Conservation (phyloP, 257 asterid genomes). For the Anisodus tanguticus region DNA sequence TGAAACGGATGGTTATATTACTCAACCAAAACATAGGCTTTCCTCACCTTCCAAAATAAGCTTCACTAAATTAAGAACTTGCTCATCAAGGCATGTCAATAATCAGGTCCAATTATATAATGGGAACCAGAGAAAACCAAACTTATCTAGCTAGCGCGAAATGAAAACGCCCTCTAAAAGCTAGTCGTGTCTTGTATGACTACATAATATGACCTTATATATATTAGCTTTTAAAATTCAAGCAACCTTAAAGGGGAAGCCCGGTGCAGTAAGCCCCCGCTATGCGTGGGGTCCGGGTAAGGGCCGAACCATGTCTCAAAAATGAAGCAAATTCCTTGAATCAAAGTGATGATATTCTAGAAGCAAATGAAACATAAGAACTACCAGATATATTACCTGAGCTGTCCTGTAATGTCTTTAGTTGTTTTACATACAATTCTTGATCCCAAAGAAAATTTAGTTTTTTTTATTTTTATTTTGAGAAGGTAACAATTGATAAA, state of each 20-base stretch:
- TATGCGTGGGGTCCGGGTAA: too few species aligned
- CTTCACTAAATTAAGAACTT: too few species aligned
- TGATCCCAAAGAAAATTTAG: background rate
- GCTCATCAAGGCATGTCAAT: too few species aligned
- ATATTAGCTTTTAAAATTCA: background rate
- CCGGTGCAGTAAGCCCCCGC: too few species aligned
- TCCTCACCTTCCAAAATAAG: background rate
- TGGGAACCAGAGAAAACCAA: background rate
- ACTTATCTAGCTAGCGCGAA: background rate
- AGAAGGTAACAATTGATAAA: background rate
- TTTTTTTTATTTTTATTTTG: background rate
- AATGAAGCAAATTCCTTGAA: constrained; percentile 16
- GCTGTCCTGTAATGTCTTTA: background rate
- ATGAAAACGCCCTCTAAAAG: constrained; percentile 1
- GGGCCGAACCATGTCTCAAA: background rate
- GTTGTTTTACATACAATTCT: background rate
- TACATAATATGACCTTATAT: background rate
- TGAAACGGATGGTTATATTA: constrained; percentile 35
- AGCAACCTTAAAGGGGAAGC: background rate
- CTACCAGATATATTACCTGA: background rate
- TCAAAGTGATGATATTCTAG: background rate
- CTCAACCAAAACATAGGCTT: background rate
- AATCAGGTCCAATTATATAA: too few species aligned
- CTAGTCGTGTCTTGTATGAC: background rate
- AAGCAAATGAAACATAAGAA: constrained; percentile 9